Evolutionary conservation across 2,329 filamentous ascomycete genomes (phyloP), one percentile per base, ranked within the genome.

Genomic region (Teratosphaeria nubilosa): DNA sequence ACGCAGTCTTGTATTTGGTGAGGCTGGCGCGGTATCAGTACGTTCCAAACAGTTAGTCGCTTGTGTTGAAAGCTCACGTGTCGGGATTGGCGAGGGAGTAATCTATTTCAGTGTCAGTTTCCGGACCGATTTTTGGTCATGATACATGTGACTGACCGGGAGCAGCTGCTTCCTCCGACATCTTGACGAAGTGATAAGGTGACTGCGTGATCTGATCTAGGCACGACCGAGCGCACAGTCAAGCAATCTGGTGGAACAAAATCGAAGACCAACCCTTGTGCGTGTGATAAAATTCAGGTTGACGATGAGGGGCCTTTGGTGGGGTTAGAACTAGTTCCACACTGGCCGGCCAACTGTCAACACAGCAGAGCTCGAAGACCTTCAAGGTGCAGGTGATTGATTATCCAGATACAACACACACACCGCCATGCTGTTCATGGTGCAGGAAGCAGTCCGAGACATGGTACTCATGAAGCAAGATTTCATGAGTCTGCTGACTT

Each of bases 1-100:
- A 92, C 59, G 94, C 94, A 65, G 88, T 91, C 86, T 96, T 97
- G 84, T 97, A 97, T 83, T 97, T 99, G 78, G 94, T 97, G 69
- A 99, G 83, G 70, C 91, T 96, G 75, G 95, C 89, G 16, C 20
- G 62, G 94, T 76, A 86, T 89, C 75, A 96, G 85, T 67, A 88
- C 83, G 80, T 95, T 16, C 14, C 91, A 5, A 27, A 58, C 16
- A 25, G 7, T 32, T 32, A 22, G 22, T 30, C 41, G n/a, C n/a
- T 48, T 48, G 41, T 34, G 58, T 53, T 51, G 63, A 53, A 45
- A 51, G 63, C 67, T 67, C 66, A 71, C 69, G 69, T 72, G 63
- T 73, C 71, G 56, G 71, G 70, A 65, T 73, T 72, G 62, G 69
- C 66, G 45, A 73, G 67, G 37, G 64, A 65, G 66, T 73, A 71